Percentiles rank a stretch among this genome's conserved stretches.
phyloP scores from a whole-genome alignment of 148 eudicot species.

The Rhododendron ferrugineum region DNA sequence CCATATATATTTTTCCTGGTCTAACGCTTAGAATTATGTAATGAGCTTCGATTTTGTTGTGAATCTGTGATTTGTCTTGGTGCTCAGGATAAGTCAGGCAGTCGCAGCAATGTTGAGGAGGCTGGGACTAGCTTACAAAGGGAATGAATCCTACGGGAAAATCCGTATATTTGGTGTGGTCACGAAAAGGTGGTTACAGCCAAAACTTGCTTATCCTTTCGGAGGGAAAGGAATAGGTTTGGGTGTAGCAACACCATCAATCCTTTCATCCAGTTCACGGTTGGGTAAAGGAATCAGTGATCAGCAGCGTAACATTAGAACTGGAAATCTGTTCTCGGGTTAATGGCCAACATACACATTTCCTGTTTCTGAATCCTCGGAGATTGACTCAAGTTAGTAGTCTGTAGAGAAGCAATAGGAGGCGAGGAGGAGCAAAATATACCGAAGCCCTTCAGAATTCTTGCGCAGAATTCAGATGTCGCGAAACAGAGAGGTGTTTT shows the following conservation, averaged over 20 bases:
- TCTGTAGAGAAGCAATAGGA: background rate
- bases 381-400: background rate
- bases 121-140: conserved; percentile 64
- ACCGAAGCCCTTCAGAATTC: background rate
- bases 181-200: conserved; percentile 77
- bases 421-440: background rate
- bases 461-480: background rate
- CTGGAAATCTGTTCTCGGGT: conserved; percentile 57
- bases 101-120: conserved; percentile 80
- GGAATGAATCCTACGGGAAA: conserved; percentile 81
- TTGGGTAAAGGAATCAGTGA: conserved; percentile 52
- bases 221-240: conserved; percentile 32
- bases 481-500: background rate
- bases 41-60: background rate
- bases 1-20: too few relatives aligned
- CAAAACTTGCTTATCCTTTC: conserved; percentile 45
- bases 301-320: conserved; percentile 78
- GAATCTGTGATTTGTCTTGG: conserved; percentile 17
- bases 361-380: background rate
- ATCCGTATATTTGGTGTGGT: conserved; percentile 64
- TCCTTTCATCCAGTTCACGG: conserved; percentile 38
- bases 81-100: conserved; percentile 71
- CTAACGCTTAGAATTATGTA: too few relatives aligned
- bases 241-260: conserved; percentile 1
- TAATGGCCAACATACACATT: conserved; percentile 18